phyloP scores from a whole-genome alignment of 495 filamentous ascomycete species.

The Xylaria nigripes region DNA sequence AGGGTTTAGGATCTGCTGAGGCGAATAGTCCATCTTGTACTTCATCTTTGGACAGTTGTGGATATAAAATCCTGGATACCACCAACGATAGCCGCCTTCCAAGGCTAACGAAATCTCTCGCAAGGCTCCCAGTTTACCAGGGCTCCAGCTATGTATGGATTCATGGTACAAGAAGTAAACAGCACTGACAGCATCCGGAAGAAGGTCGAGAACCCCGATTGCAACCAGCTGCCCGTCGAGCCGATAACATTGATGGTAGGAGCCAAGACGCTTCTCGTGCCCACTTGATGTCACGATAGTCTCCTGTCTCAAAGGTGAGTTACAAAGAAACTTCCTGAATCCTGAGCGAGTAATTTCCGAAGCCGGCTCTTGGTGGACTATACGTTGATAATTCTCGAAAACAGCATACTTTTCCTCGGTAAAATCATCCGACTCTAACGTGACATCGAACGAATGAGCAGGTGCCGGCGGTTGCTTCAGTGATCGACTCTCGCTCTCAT shows the following conservation, averaged over 20 bases:
- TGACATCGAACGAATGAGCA: slow-evolving; percentile 69
- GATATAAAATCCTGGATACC: slow-evolving; percentile 46
- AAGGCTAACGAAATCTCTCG: slow-evolving; percentile 72
- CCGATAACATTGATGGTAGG: slow-evolving; percentile 93
- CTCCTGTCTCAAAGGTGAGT: slow-evolving; percentile 58
- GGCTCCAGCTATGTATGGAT: slow-evolving; percentile 66
- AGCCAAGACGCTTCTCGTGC: slow-evolving; percentile 58
- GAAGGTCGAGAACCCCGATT: slow-evolving; percentile 78
- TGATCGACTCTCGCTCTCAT: slow-evolving; percentile 51
- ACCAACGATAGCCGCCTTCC: slow-evolving; percentile 62
- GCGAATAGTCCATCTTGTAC: slow-evolving; percentile 84
- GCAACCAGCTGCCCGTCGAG: slow-evolving; percentile 84
- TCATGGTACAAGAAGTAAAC: slow-evolving; percentile 94
- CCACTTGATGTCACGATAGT: slow-evolving; percentile 37
- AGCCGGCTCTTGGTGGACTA: slow-evolving; percentile 67
- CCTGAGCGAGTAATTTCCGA: slow-evolving; percentile 57
- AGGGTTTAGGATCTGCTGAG: slow-evolving; percentile 77
- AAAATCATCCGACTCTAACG: slow-evolving; percentile 67
- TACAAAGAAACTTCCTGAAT: slow-evolving; percentile 80
- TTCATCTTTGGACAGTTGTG: slow-evolving; percentile 46
- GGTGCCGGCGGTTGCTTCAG: slow-evolving; percentile 57
- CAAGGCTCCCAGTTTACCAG: slow-evolving; percentile 84
- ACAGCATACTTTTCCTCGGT: slow-evolving; percentile 82
- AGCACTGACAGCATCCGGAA: slow-evolving; percentile 80
- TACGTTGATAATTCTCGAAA: slow-evolving; percentile 78